Base-by-base conservation (phyloP, 306 rosid genomes). In the Trifolium pratense region DNA sequence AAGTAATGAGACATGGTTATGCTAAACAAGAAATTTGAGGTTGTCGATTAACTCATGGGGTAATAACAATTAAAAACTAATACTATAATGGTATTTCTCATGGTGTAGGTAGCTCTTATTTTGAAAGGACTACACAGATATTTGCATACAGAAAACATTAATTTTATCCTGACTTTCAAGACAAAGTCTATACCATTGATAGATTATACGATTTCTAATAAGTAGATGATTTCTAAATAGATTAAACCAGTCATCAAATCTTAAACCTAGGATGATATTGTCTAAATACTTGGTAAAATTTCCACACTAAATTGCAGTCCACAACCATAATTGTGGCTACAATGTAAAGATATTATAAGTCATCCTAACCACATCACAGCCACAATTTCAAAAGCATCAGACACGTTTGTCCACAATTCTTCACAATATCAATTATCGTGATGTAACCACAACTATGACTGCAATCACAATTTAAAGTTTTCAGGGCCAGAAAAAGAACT, bases 371-470 rank as follows among this genome's bases (percentile, higher is more conserved):
- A 52, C 58, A 18, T 18, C 26, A 52, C 29, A 18, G 6, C 26
- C 59, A 52, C 20, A 52, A 18, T 18, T 48, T 11, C 11, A 23
- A 20, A 12, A 18, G 59, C 59, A 52, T 52, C 15, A 9, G 59
- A 18, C 29, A 18, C 0, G 14, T 52, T 18, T 52, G 59, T 52
- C 25, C 40, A 15, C 65, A 7, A 16, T 5, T 29, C 18, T 60
- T 26, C 9, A 34, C 66, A 31, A 60, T 60, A 60, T 7, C 40
- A 58, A 58, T 14, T 10, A 26, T 13, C 8, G 9, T 15, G 18
- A 58, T 58, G 64, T 26, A 58, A 58, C 17, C 64, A 15, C 66
- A 61, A 32, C 46, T 34, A 52, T 18, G 59, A 20, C 14, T 52
- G 29, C 59, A 52, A 20, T 52, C 59, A 9, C 67, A 61, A 18